phyloP scores from a whole-genome alignment of 169 alveolate genomes.

The Plasmodium ovale region DNA sequence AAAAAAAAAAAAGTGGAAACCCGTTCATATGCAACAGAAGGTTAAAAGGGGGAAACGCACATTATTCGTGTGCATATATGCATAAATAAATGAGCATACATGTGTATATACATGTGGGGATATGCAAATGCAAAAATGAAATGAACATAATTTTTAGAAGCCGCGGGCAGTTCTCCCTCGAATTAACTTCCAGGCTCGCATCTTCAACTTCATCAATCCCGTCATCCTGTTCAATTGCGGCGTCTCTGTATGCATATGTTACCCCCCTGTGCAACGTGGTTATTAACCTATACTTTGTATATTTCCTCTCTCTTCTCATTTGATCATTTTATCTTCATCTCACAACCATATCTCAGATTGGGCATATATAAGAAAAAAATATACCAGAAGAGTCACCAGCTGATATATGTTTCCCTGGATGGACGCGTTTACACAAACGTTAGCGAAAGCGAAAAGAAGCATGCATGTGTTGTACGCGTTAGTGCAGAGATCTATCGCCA shows the following conservation, averaged over 20 bases:
- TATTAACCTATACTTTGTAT: too few relatives aligned
- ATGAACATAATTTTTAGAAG: too few relatives aligned
- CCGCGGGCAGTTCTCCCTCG: too few relatives aligned
- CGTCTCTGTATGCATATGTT: too few relatives aligned
- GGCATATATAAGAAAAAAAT: slow-evolving; percentile 46
- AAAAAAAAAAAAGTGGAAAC: slow-evolving; percentile 14
- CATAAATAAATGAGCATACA: background rate
- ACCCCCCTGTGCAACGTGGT: too few relatives aligned
- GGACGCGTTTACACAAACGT: slow-evolving; percentile 61
- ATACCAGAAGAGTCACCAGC: slow-evolving; percentile 9
- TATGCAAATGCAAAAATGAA: too few relatives aligned
- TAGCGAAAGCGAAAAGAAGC: slow-evolving; percentile 2
- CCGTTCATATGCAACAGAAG: slow-evolving; percentile 31
- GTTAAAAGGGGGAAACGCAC: slow-evolving; percentile 9
- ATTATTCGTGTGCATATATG: slow-evolving; percentile 1
- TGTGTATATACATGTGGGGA: background rate
- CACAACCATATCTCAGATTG: slow-evolving; percentile 27
- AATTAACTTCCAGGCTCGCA: too few relatives aligned
- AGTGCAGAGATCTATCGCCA: too few relatives aligned
- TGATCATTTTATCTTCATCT: background rate
- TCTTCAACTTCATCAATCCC: too few relatives aligned
- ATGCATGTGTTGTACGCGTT: too few relatives aligned
- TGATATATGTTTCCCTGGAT: slow-evolving; percentile 53
- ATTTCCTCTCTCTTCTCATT: background rate
- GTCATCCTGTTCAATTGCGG: too few relatives aligned